A percentile compares a stretch with the other conserved stretches of the same genome.
phyloP scores from a whole-genome alignment of 371 early-diverging fungal genomes.

The Apophysomyces ossiformis region DNA sequence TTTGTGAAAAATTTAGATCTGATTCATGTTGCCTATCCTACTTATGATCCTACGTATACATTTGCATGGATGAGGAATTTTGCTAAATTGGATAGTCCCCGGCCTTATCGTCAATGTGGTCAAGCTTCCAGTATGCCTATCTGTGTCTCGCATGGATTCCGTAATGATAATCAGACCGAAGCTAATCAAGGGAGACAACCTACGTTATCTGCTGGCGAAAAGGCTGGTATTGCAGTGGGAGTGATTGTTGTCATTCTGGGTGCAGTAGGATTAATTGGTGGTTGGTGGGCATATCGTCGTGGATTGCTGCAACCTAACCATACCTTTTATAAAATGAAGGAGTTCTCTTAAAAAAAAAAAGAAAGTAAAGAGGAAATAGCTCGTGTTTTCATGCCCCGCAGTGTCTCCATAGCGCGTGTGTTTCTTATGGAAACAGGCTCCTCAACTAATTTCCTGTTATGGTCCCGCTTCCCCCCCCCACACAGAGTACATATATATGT shows the following conservation, averaged over 20 bases:
- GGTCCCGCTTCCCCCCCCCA: too few species aligned
- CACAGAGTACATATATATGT: too few species aligned
- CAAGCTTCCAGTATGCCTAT: slow-evolving; percentile 2
- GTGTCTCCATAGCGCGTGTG: background rate
- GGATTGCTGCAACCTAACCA: background rate
- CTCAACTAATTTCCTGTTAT: background rate
- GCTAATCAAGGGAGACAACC: background rate
- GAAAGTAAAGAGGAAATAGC: background rate
- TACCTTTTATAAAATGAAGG: slow-evolving; percentile 2
- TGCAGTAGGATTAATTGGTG: slow-evolving; percentile 15
- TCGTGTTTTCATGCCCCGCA: background rate
- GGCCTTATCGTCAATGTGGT: background rate
- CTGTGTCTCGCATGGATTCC: background rate
- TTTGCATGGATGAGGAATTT: slow-evolving; percentile 48
- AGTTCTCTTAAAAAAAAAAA: background rate
- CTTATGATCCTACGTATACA: slow-evolving; percentile 36
- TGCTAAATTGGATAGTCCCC: slow-evolving; percentile 32
- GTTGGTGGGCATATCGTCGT: slow-evolving; percentile 20
- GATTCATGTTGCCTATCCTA: slow-evolving; percentile 46
- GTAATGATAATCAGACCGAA: background rate
- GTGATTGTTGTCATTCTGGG: slow-evolving; percentile 36
- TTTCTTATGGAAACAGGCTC: background rate
- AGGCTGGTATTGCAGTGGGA: slow-evolving; percentile 47
- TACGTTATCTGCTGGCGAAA: slow-evolving; percentile 36
- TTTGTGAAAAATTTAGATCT: background rate